phyloP scores from a whole-genome alignment of 2,329 filamentous ascomycete genomes.

The Metarhizium robertsii region DNA sequence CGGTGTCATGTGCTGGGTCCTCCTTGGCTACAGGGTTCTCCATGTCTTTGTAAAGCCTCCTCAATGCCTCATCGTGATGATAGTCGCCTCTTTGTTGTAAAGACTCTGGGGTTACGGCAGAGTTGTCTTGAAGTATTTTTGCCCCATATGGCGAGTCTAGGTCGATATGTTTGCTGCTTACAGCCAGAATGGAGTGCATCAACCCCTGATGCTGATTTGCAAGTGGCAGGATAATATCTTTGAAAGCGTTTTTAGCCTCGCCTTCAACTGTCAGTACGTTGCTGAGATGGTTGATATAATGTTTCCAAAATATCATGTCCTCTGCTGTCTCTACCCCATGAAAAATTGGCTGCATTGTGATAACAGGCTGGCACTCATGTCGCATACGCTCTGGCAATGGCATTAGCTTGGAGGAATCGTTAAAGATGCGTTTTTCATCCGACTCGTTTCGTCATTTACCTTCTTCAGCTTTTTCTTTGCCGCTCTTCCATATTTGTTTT shows the following conservation, averaged over 20 bases:
- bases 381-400: conserved; percentile 36
- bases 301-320: conserved; percentile 72
- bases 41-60: conserved; percentile 40
- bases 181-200: conserved; percentile 82
- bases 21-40: conserved; percentile 29
- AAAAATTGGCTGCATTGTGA: conserved; percentile 59
- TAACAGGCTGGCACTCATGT: conserved; percentile 38
- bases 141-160: conserved; percentile 46
- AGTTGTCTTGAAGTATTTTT: conserved; percentile 41
- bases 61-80: conserved; percentile 46
- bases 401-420: conserved; percentile 5
- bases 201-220: conserved; percentile 70
- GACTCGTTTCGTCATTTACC: conserved; percentile 29
- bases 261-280: conserved; percentile 74
- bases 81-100: conserved; percentile 43
- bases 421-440: background rate
- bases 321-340: conserved; percentile 72
- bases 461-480: conserved; percentile 66
- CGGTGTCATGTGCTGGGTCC: conserved; percentile 34
- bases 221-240: conserved; percentile 73
- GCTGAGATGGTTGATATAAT: conserved; percentile 74
- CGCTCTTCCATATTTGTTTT: conserved; percentile 80
- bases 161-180: conserved; percentile 70
- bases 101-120: conserved; percentile 34
- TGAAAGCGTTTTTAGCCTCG: conserved; percentile 76